Evolutionary conservation across 805 yeast species (phyloP).

Genomic region (Ogataea nitratoaversa): DNA sequence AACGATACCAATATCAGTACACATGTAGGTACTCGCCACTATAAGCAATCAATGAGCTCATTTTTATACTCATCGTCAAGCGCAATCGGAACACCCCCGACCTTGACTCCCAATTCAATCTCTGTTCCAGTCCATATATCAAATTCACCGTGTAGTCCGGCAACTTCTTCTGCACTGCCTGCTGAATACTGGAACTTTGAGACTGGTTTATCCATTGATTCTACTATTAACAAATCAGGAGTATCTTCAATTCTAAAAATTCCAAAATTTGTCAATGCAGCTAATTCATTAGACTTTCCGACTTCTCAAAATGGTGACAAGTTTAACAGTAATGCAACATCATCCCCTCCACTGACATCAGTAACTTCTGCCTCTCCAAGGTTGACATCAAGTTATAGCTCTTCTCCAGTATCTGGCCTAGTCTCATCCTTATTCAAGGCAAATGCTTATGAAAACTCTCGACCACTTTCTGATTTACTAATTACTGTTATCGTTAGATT

Average conservation of each 20-base stretch:
- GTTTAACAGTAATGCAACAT: neutral
- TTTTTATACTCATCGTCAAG: conserved; percentile 2
- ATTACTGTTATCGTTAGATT: conserved; percentile 45
- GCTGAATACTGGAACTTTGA: conserved; percentile 7
- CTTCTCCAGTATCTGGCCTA: neutral
- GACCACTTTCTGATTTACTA: conserved; percentile 20
- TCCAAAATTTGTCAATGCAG: neutral
- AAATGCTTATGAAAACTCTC: too few relatives aligned
- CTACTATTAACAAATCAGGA: conserved; percentile 14
- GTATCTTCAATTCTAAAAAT: conserved; percentile 6
- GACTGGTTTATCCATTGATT: conserved; percentile 14
- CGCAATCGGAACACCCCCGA: neutral
- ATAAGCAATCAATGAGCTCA: conserved; percentile 5
- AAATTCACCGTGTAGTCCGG: neutral
- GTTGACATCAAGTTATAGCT: neutral
- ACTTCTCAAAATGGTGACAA: too few relatives aligned
- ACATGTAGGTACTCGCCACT: neutral
- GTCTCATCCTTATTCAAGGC: too few relatives aligned
- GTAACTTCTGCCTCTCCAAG: neutral
- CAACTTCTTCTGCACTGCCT: conserved; percentile 5
- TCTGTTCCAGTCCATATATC: too few relatives aligned
- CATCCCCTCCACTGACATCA: conserved; percentile 8
- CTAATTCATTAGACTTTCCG: conserved; percentile 4
- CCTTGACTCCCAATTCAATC: neutral
- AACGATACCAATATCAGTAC: too few relatives aligned